Conservation (phyloP, 1,139 yeast genomes). For the Geotrichum fermentans region DNA sequence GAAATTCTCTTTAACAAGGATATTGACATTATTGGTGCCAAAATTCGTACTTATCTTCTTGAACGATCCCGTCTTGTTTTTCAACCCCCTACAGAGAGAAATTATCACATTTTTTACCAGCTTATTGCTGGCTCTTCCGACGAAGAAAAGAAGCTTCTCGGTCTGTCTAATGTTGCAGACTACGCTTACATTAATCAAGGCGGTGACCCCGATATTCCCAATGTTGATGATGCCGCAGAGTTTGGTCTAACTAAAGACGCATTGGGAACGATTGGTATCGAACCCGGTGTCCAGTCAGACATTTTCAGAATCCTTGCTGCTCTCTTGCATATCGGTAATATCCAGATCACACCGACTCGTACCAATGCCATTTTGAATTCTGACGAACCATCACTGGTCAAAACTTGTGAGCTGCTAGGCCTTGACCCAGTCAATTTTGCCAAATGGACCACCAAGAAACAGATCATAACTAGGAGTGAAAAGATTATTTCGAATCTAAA, state of each 20-base stretch:
- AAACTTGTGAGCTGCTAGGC: conserved; percentile 83
- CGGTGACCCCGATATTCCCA: conserved; percentile 66
- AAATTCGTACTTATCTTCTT: conserved; percentile 83
- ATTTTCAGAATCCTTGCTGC: conserved; percentile 83
- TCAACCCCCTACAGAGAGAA: conserved; percentile 84
- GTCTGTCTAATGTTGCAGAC: conserved; percentile 56
- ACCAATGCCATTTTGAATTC: conserved; percentile 76
- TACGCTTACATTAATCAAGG: conserved; percentile 89
- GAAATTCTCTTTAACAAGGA: conserved; percentile 77
- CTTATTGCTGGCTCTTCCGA: conserved; percentile 69
- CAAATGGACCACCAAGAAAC: conserved; percentile 92
- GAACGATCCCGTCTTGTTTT: conserved; percentile 93
- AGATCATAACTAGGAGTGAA: conserved; percentile 88
- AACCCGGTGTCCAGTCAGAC: conserved; percentile 52
- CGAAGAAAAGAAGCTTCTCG: conserved; percentile 54
- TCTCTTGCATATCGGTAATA: conserved; percentile 87
- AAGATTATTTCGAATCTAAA: conserved; percentile 80
- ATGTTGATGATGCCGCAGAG: conserved; percentile 78
- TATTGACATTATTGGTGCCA: conserved; percentile 85
- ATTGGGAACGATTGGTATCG: conserved; percentile 71
- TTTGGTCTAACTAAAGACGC: conserved; percentile 73
- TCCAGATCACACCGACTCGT: conserved; percentile 79
- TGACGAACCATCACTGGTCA: conserved; percentile 78
- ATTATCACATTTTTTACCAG: conserved; percentile 94
- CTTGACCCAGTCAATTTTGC: conserved; percentile 70